Conservation (phyloP, 1,139 yeast genomes). For the Candida labiduridarum region DNA sequence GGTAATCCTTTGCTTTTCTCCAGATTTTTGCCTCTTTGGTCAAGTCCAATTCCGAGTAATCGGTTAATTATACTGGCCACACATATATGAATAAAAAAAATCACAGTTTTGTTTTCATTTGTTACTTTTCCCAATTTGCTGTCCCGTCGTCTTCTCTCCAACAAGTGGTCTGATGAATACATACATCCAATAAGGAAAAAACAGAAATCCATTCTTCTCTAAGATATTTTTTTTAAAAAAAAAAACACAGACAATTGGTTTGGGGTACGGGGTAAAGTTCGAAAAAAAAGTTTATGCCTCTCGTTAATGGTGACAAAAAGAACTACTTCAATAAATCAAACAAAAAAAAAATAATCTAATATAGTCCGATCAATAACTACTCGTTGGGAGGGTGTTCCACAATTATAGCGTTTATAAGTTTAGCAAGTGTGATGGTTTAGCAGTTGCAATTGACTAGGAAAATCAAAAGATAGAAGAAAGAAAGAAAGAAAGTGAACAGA, state of each 20-base stretch:
- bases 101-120: conserved; percentile 30
- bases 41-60: not conserved
- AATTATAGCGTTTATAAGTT: not conserved
- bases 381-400: not conserved
- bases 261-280: not conserved
- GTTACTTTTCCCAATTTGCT: conserved; percentile 21
- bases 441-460: not conserved
- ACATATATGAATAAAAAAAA: not conserved
- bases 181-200: conserved; percentile 36
- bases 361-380: no score
- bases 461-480: not conserved
- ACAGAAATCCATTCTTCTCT: conserved; percentile 28
- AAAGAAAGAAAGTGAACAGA: not conserved
- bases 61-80: not conserved
- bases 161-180: conserved; percentile 15
- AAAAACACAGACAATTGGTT: not conserved
- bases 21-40: not conserved
- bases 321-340: no score
- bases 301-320: not conserved
- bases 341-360: no score
- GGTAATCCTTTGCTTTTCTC: not conserved
- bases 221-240: not conserved
- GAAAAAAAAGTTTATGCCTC: not conserved
- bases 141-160: conserved; percentile 9
- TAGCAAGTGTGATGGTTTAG: not conserved